Evolutionary conservation across 495 filamentous ascomycete species (phyloP).

Genomic region (Chaetomidium leptoderma): DNA sequence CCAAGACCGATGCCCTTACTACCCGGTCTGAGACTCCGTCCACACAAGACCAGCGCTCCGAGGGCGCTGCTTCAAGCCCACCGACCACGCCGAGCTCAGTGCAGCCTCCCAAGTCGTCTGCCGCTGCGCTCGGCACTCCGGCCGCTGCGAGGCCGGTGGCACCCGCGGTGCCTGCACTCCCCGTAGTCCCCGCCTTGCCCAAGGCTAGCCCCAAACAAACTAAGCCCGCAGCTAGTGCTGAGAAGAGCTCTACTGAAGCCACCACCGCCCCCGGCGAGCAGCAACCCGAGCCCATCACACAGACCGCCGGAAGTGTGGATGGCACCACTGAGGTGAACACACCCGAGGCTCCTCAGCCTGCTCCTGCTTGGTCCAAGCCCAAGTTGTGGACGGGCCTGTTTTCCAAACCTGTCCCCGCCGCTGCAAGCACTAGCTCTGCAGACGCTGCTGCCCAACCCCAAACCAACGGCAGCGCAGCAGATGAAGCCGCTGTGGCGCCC

Average conservation of each 20-base stretch:
- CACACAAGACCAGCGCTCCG: slow-evolving; percentile 62
- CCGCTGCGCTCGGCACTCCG: slow-evolving; percentile 23
- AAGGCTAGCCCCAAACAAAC: slow-evolving; percentile 43
- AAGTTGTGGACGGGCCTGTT: slow-evolving; percentile 80
- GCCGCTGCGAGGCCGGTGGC: slow-evolving; percentile 43
- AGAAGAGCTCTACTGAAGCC: slow-evolving; percentile 22
- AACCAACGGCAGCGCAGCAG: slow-evolving; percentile 23
- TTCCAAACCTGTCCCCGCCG: slow-evolving; percentile 44
- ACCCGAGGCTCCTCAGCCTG: slow-evolving; percentile 30
- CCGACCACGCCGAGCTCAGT: slow-evolving; percentile 67
- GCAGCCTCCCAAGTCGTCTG: slow-evolving; percentile 40
- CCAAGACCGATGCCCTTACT: slow-evolving; percentile 18
- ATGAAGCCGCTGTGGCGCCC: slow-evolving; percentile 14
- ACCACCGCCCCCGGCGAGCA: background rate
- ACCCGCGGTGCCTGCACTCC: slow-evolving; percentile 64
- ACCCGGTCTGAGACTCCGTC: slow-evolving; percentile 61
- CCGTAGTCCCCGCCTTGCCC: slow-evolving; percentile 62
- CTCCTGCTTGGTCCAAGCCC: slow-evolving; percentile 47
- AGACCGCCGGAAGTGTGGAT: slow-evolving; percentile 24
- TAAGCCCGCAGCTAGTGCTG: slow-evolving; percentile 38
- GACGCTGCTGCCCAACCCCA: slow-evolving; percentile 26
- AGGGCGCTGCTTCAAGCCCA: slow-evolving; percentile 59
- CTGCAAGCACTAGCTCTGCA: slow-evolving; percentile 26
- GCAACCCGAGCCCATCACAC: slow-evolving; percentile 26
- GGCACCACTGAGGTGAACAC: slow-evolving; percentile 18